Percentiles rank a stretch among this genome's conserved stretches.
These are phyloP conservation scores for Echinochloa phyllopogon DNA, from an alignment of 176 grass and related monocot species.

Conservation along the genomic window DNA sequence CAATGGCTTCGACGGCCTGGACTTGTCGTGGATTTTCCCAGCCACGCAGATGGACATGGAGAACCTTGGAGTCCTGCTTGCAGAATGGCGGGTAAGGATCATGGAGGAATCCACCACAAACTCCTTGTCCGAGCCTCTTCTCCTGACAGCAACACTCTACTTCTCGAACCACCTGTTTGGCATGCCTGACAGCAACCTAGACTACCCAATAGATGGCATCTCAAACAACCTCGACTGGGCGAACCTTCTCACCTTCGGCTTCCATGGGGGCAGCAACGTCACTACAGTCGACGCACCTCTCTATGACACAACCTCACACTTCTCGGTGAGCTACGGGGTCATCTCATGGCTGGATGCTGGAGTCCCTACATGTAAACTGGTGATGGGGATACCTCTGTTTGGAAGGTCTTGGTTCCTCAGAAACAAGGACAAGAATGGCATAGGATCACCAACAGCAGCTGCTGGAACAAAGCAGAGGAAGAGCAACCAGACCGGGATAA, in stretches of 20 bases:
- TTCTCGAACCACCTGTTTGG: slow-evolving; percentile 82
- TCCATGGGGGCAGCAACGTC: slow-evolving; percentile 54
- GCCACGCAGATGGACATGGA: slow-evolving; percentile 54
- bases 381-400: slow-evolving; percentile 70
- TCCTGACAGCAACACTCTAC: slow-evolving; percentile 65
- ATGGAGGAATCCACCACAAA: slow-evolving; percentile 39
- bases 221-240: slow-evolving; percentile 63
- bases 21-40: slow-evolving; percentile 72
- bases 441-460: slow-evolving; percentile 63
- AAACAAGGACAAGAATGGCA: slow-evolving; percentile 72
- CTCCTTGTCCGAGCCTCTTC: slow-evolving; percentile 48
- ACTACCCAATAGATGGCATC: slow-evolving; percentile 67
- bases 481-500: slow-evolving; percentile 71
- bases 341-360: slow-evolving; percentile 82
- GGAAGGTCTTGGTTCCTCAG: slow-evolving; percentile 76
- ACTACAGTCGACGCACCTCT: slow-evolving; percentile 60
- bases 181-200: slow-evolving; percentile 46
- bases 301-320: slow-evolving; percentile 70
- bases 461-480: slow-evolving; percentile 65
- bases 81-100: slow-evolving; percentile 65
- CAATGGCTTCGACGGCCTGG: slow-evolving; percentile 71
- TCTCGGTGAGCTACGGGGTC: slow-evolving; percentile 73
- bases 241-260: slow-evolving; percentile 64
- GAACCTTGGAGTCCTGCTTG: slow-evolving; percentile 58
- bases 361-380: slow-evolving; percentile 69